Base-by-base conservation (phyloP, 768 basidiomycete species). In the Udeniomyces megalosporus region DNA sequence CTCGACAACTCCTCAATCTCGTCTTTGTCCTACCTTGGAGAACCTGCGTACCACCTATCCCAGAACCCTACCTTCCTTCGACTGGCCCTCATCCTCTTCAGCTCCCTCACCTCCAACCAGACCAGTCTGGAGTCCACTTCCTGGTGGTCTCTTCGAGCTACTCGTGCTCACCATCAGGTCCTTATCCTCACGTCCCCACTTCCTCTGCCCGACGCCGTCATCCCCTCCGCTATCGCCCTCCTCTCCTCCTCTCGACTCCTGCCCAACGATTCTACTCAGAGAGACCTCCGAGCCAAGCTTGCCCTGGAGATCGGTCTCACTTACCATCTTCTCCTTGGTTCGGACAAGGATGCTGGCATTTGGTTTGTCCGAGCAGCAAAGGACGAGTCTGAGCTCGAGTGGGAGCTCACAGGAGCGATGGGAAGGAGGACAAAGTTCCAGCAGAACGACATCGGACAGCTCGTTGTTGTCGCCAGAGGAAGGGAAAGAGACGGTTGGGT, bases 401-500 rank as follows among this genome's bases (percentile, higher is more conserved):
- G 88, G 71, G 87, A 90, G 73, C 77, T 97, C 57, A 92, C 88
- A 0, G 95, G 95, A 8, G 88, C 90, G 11, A 77, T 92, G 57
- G 95, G 95, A 45, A 89, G 85, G 74, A 80, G 88, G 64, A 99
- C 95, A 12, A 93, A 89, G 72, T 99, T 86, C 73, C 95, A 99
- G 73, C 78, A 85, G 65, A 80, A 76, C 57, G 85, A 89, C 35
- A 76, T 86, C 60, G 86, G 84, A 58, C 95, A 99, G 74, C 82
- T 99, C 54, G 86, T 97, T 46, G 77, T 99, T 26, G 80, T 99
- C 22, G 93, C 95, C n/a, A 81, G 91, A 71, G 89, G 89, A 65
- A 80, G 82, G 59, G 73, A 80, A 56, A 69, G 78, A 52, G 70
- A 74, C 44, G 74, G 71, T 7, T 65, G 47, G 69, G 68, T 58